Conservation (phyloP, 176 grass and related monocot genomes). For the Saccharum spontaneum region DNA sequence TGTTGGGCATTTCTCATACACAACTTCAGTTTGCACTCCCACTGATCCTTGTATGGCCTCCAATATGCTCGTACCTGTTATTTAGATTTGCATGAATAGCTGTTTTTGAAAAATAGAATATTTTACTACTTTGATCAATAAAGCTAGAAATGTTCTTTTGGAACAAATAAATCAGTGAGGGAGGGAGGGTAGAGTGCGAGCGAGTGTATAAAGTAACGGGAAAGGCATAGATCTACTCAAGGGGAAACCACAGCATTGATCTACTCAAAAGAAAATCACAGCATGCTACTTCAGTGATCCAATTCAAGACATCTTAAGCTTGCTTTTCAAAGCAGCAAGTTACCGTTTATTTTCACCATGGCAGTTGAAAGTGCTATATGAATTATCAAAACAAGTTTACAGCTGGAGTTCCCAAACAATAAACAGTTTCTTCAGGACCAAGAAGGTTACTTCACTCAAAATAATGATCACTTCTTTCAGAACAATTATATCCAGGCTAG, state of each 20-base stretch:
- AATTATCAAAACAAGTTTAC: not conserved
- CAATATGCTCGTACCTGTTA: slow-evolving; percentile 77
- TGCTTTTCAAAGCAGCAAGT: not conserved
- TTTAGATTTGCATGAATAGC: slow-evolving; percentile 19
- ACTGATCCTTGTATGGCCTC: slow-evolving; percentile 62
- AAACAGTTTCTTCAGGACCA: slow-evolving; percentile 12
- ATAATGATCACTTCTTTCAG: not conserved
- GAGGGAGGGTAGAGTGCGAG: not conserved
- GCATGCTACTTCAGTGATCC: not conserved
- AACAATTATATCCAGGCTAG: not conserved
- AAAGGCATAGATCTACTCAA: not conserved
- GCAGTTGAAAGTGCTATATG: not conserved
- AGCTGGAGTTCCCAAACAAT: not conserved
- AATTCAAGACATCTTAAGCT: slow-evolving; percentile 13
- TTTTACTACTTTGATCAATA: slow-evolving; percentile 19
- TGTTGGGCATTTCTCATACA: slow-evolving; percentile 58
- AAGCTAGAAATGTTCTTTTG: not conserved
- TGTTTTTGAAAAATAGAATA: not conserved
- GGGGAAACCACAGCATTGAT: not conserved
- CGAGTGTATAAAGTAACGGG: not conserved
- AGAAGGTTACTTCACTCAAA: not conserved
- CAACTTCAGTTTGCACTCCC: slow-evolving; percentile 66
- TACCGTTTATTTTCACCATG: not conserved
- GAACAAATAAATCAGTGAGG: not conserved
- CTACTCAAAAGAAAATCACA: not conserved